Base-by-base conservation (phyloP, 306 rosid genomes). In the Herpetospermum pedunculosum region DNA sequence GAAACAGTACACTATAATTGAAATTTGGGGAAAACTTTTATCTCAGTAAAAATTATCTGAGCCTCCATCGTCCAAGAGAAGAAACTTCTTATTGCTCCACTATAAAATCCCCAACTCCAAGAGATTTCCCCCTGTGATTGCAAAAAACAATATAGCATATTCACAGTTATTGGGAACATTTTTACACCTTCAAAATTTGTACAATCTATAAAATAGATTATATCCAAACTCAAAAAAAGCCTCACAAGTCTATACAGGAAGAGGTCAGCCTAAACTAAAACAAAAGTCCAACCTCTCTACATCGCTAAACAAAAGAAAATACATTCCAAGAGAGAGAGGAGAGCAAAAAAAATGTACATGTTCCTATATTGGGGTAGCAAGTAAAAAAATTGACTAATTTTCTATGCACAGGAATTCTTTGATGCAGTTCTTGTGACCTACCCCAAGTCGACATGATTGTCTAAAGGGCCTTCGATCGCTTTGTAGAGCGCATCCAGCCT, bases 241-340 rank as follows among this genome's bases (percentile, higher is more conserved):
- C 46, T 38, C 13, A 29, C 23, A 54, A 77, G 72, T 29, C 25
- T 68, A 25, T 65, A 68, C 73, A 68, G 55, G 55, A 84, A 52
- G 41, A 38, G 89, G 85, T 47, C 76, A 19, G 81, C 85, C 90
- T 77, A 73, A 72, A 53, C 40, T 72, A 78, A 78, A 85, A 80
- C 84, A 78, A 83, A 81, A 83, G 29, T 82, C 80, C 84, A 18
- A 76, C 82, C 82, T 85, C 70, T 72, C 35, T 74, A 64, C 43
- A 13, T 37, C 7, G 30, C 70, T 60, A 41, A 72, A 64, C 49
- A 38, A 75, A 48, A 26, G 41, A 21, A 69, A 80, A 79, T 70
- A 38, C 21, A 32, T 74, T 73, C 84, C 80, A 44, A 76, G 71
- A 65, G 38, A 70, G 68, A 46, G 49, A 40, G 65, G 65, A 64